Percentiles rank a stretch among this genome's conserved stretches.
phyloP scores from a whole-genome alignment of 106 monocot species.

The Dioscorea zingiberensis region DNA sequence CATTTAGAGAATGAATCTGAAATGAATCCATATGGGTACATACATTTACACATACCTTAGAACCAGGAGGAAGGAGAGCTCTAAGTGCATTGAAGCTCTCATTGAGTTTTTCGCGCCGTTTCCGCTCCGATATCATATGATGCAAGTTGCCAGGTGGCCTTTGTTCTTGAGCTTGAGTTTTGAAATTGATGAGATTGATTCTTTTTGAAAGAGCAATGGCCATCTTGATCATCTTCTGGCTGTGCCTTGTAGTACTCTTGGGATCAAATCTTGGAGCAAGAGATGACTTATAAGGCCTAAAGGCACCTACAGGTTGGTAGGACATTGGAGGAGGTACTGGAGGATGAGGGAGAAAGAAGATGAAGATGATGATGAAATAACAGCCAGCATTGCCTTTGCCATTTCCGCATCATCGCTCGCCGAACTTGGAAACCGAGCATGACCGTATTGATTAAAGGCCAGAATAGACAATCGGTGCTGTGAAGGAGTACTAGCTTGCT shows the following conservation, averaged over 20 bases:
- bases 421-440: constrained; percentile 17
- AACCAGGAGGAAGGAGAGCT: constrained; percentile 50
- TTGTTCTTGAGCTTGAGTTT: not conserved
- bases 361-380: constrained; percentile 49
- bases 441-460: constrained; percentile 4
- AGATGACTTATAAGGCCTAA: constrained; percentile 37
- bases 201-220: constrained; percentile 28
- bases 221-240: constrained; percentile 64
- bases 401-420: constrained; percentile 49
- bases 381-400: constrained; percentile 53
- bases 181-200: constrained; percentile 8
- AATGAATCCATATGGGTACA: not conserved
- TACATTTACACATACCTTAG: constrained; percentile 37
- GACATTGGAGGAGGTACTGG: not conserved
- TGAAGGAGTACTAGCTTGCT: not conserved
- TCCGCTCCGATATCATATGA: constrained; percentile 86
- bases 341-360: constrained; percentile 6
- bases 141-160: constrained; percentile 39
- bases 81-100: constrained; percentile 66
- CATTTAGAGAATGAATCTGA: not conserved
- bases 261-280: not conserved
- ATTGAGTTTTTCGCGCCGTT: constrained; percentile 59
- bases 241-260: not conserved
- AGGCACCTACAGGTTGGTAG: constrained; percentile 15
- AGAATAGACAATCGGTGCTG: constrained; percentile 7